Conservation (phyloP, 495 filamentous ascomycete genomes). For the Penicillium manginii region DNA sequence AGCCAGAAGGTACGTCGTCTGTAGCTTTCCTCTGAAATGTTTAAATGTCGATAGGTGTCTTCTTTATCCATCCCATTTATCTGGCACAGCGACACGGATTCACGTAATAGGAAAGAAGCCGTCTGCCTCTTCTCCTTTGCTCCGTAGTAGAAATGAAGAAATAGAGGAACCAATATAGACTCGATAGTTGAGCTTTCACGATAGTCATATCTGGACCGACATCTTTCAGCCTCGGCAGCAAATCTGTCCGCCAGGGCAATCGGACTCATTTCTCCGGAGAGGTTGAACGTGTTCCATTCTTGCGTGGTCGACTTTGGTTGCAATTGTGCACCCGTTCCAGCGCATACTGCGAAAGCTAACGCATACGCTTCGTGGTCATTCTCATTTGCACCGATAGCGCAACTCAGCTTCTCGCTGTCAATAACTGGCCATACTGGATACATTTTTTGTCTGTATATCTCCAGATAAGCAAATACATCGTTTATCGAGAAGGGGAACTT, state of each 20-base stretch:
- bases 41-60: not conserved
- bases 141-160: constrained; percentile 7
- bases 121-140: constrained; percentile 3
- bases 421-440: not conserved
- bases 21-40: not conserved
- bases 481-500: not conserved
- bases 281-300: not conserved
- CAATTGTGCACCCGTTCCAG: not conserved
- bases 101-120: not conserved
- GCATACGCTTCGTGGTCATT: not conserved
- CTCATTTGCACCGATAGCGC: not conserved
- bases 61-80: not conserved
- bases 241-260: constrained; percentile 1
- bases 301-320: not conserved
- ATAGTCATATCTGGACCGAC: constrained; percentile 5
- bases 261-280: not conserved
- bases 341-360: constrained; percentile 4
- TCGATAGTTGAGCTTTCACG: constrained; percentile 2
- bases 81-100: constrained; percentile 3
- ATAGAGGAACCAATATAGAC: constrained; percentile 1
- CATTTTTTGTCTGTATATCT: not conserved
- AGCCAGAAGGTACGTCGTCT: constrained; percentile 3
- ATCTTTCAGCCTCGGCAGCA: constrained; percentile 4
- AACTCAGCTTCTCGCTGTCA: not conserved
- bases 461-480: not conserved